Evolutionary conservation across 495 filamentous ascomycete species (phyloP), one percentile per base, ranked within the genome.

Genomic region (Tetracladium marchalianum): DNA sequence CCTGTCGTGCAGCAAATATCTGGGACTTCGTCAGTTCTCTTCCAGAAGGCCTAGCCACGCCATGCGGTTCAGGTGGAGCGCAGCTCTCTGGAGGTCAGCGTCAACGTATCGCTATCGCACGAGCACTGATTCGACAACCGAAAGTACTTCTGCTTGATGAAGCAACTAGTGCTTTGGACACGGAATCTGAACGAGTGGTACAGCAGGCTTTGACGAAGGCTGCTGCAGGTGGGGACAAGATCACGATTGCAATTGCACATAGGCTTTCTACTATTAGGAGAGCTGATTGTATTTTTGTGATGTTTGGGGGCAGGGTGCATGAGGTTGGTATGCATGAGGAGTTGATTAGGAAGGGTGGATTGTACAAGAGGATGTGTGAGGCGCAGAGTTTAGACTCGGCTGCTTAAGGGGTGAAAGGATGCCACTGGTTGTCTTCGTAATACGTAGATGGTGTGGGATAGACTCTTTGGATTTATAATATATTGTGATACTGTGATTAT

Each of bases 141-240:
- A 67, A 68, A 5, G 72, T 90, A 27, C 66, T 90, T 17, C 69
- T 90, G n/a, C 63, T 90, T 12, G 84, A 88, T 53, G 84, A 89
- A 55, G 79, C 81, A 10, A 87, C 82, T 0, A 72, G 58, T 18
- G 73, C 76, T 0, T 57, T 85, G n/a, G 81, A 81, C 53, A 62
- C 71, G 1, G 50, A 53, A 54, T 72, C 75, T 45, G 75, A 78
- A 55, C 65, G 65, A 0, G 72, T 70, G 0, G 67, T 82, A 0
- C 71, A 74, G 38, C 77, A 81, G 3, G 80, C 78, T 1, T 66
- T 94, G 43, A 79, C 87, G 34, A 70, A 73, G 44, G 85, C 81
- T 53, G 71, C 82, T 1, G 64, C 54, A 17, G 64, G 65, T 1
- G 24, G 31, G 31, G 43, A 44, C 11, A 40, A 68, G 16, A 72